phyloP scores from a whole-genome alignment of 495 filamentous ascomycete species.

The Jackrogersella minutella region DNA sequence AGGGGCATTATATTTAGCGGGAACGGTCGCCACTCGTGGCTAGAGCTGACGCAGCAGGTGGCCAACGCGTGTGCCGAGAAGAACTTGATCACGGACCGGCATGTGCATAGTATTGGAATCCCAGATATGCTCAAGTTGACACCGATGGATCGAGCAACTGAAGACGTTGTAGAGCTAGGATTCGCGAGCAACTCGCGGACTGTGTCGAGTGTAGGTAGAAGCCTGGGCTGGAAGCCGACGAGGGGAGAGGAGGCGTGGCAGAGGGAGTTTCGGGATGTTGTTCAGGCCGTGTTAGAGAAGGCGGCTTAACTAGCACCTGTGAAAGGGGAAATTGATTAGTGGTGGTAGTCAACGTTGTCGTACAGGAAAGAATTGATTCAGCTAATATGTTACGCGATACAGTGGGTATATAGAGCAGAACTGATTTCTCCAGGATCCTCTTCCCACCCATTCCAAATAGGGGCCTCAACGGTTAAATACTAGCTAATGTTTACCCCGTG shows the following conservation, averaged over 20 bases:
- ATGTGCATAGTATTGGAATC: slow-evolving; percentile 46
- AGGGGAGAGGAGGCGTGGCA: slow-evolving; percentile 43
- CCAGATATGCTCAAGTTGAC: slow-evolving; percentile 47
- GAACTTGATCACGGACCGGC: slow-evolving; percentile 42
- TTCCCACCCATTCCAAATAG: no score
- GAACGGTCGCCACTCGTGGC: slow-evolving; percentile 52
- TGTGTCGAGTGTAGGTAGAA: slow-evolving; percentile 39
- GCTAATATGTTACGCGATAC: no score
- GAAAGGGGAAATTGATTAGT: background rate
- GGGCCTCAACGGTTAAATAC: no score
- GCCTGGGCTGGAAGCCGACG: slow-evolving; percentile 54
- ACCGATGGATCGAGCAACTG: slow-evolving; percentile 18
- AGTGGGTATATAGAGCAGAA: no score
- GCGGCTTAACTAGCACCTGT: background rate
- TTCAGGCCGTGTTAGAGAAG: slow-evolving; percentile 26
- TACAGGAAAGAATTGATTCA: background rate
- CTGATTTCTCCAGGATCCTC: no score
- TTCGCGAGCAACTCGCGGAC: slow-evolving; percentile 46
- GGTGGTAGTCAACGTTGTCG: no score
- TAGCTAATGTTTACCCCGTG: no score
- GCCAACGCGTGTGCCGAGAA: slow-evolving; percentile 47
- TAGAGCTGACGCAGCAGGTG: slow-evolving; percentile 47
- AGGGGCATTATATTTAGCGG: slow-evolving; percentile 56
- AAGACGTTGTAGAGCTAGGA: slow-evolving; percentile 46
- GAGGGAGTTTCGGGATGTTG: slow-evolving; percentile 28